Conservation (phyloP, 352 stramenopile genomes). For the Pythium biforme region DNA sequence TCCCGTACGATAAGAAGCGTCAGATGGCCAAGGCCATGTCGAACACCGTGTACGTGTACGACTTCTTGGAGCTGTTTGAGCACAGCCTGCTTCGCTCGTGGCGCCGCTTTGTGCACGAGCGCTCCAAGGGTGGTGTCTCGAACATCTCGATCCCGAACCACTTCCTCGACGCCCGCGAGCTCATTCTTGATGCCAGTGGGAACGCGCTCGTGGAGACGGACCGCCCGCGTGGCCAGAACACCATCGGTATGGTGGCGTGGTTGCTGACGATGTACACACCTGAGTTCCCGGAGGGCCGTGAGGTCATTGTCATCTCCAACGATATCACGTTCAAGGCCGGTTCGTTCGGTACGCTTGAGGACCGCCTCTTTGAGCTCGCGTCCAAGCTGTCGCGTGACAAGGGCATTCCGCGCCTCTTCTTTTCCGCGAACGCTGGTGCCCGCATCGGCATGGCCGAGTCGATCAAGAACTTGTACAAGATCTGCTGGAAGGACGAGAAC, state of each 20-base stretch:
- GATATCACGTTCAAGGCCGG: conserved; percentile 99
- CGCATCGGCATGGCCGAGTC: conserved; percentile 98
- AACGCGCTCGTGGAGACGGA: conserved; percentile 54
- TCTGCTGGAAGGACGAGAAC: conserved; percentile 96
- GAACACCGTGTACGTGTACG: conserved; percentile 99
- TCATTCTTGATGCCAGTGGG: conserved; percentile 89
- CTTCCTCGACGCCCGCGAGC: conserved; percentile 93
- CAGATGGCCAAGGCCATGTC: conserved; percentile 92
- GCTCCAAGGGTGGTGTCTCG: conserved; percentile 53
- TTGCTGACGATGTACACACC: conserved; percentile 97
- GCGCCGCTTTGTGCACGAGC: conserved; percentile 87
- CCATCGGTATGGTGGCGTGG: conserved; percentile 99
- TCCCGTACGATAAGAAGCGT: conserved; percentile 95
- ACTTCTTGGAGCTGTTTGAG: conserved; percentile 99
- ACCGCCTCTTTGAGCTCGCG: conserved; percentile 98
- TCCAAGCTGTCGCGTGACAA: conserved; percentile 94
- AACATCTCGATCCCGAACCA: conserved; percentile 84
- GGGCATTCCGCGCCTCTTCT: conserved; percentile 96
- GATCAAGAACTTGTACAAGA: conserved; percentile 98
- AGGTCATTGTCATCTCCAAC: conserved; percentile 99
- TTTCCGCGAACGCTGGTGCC: conserved; percentile 99
- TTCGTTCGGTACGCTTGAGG: conserved; percentile 98
- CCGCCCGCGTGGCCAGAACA: conserved; percentile 94
- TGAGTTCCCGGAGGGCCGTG: conserved; percentile 95
- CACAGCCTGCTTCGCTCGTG: conserved; percentile 94